These are phyloP conservation scores for Linnemannia zychae DNA, from an alignment of 192 early-diverging fungal genomes.

Conservation along the genomic window DNA sequence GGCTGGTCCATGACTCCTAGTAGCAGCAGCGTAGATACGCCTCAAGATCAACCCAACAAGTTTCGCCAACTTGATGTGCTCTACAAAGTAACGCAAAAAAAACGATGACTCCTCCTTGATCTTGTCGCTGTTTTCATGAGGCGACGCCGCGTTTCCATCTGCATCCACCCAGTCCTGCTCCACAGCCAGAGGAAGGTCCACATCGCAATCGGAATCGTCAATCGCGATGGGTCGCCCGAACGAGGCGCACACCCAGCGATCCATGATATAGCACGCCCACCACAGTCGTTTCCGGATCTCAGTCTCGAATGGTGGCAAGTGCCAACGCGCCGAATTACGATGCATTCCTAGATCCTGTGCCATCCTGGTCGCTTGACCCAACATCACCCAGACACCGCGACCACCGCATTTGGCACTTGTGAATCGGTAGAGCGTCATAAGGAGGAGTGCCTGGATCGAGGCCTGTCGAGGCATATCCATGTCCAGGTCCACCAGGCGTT, in stretches of 20 bases:
- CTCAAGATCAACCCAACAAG: constrained; percentile 65
- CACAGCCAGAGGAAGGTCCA: constrained; percentile 57
- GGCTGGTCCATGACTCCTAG: constrained; percentile 56
- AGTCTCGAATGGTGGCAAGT: constrained; percentile 61
- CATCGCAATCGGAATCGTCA: constrained; percentile 69
- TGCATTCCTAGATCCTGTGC: constrained; percentile 72
- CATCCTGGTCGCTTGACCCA: constrained; percentile 69
- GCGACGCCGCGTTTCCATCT: constrained; percentile 13
- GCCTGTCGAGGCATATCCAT: constrained; percentile 71
- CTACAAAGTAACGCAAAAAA: constrained; percentile 56
- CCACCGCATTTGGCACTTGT: constrained; percentile 71
- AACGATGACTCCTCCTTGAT: constrained; percentile 25
- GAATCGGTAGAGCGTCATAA: constrained; percentile 77
- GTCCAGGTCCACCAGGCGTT: constrained; percentile 76
- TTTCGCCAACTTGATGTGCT: constrained; percentile 62
- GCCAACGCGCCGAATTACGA: constrained; percentile 66
- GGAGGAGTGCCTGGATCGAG: constrained; percentile 74
- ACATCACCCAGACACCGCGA: constrained; percentile 76
- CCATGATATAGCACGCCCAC: constrained; percentile 83
- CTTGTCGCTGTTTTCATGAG: constrained; percentile 22
- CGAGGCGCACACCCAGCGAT: constrained; percentile 68
- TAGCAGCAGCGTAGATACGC: constrained; percentile 62
- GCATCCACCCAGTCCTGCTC: constrained; percentile 52
- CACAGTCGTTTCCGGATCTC: constrained; percentile 76
- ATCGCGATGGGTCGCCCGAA: constrained; percentile 69